Base-by-base conservation (phyloP, 306 rosid species). In the Begonia fuchsioides region DNA sequence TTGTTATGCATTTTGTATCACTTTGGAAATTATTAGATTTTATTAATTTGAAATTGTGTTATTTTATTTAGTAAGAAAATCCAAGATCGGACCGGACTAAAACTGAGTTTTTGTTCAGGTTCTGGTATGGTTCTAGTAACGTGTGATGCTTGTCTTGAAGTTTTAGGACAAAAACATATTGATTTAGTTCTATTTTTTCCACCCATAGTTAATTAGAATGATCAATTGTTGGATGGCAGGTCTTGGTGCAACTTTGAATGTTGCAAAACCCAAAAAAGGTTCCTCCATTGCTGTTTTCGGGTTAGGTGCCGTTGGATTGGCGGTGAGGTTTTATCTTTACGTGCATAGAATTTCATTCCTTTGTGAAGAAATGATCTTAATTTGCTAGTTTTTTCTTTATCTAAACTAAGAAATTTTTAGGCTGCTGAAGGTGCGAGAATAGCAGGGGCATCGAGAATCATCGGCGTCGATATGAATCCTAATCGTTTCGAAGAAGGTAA, bases 341-440 rank as follows among this genome's bases (percentile, higher is more conserved):
- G 10, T 11, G 13, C 19, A 38, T 53, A 5, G 8, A 18, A n/a
- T 47, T 15, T 43, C 0, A 1, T 32, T 58, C 47, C 9, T 9
- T 56, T 38, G 13, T 15, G 15, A 11, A 53, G 13, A 54, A 44
- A 11, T 13, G 39, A 2, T n/a, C 12, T 7, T 61, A 40, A 44
- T 52, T 16, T 10, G 15, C 32, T 6, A 13, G 40, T 39, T 44
- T 1, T 20, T 39, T 44, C 1, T 20, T 17, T 1, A 7, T 3
- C 38, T 39, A 11, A 1, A n/a, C 8, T 52, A 58, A 38, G 6
- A 45, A 12, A 44, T 57, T 51, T 47, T 32, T 53, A 83, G 87
- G 94, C 87, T 53, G 83, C 82, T 39, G 94, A 87, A 80, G 96
- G 96, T 6, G 96, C 96, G 38, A 77, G 96, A 60, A 58, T 87